Conservation (phyloP, 345 rosid species). For the Rhizophora apiculata region DNA sequence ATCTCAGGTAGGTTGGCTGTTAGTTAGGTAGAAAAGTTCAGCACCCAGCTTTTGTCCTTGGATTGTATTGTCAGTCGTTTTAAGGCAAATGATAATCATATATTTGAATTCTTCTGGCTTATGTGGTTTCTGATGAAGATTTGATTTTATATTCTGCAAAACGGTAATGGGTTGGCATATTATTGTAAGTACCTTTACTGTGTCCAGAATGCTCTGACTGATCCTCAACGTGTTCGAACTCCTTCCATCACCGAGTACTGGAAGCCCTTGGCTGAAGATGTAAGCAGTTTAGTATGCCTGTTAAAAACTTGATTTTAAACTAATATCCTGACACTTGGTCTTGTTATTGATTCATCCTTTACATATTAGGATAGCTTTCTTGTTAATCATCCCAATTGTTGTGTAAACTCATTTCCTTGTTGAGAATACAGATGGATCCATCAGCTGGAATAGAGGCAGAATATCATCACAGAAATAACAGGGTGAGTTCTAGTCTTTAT, state of each 20-base stretch:
- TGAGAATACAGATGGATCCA: conserved; percentile 76
- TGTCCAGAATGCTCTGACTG: conserved; percentile 79
- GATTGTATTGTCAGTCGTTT: too few relatives aligned
- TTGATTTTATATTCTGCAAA: too few relatives aligned
- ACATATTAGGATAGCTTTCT: not conserved
- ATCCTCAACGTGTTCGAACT: conserved; percentile 85
- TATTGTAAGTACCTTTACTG: conserved; percentile 17
- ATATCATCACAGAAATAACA: conserved; percentile 85
- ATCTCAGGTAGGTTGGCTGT: too few relatives aligned
- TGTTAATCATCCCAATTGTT: conserved; percentile 4
- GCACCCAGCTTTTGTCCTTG: too few relatives aligned
- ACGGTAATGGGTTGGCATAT: not conserved
- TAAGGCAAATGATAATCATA: too few relatives aligned
- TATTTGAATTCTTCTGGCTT: too few relatives aligned
- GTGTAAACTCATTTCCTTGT: conserved; percentile 9
- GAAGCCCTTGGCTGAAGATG: conserved; percentile 97
- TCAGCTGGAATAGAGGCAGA: conserved; percentile 91
- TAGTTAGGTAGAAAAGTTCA: too few relatives aligned
- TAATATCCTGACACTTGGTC: not conserved
- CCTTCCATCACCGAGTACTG: conserved; percentile 87
- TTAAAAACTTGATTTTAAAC: not conserved
- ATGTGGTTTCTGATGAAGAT: too few relatives aligned
- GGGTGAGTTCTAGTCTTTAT: conserved; percentile 41
- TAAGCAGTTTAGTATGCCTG: conserved; percentile 34
- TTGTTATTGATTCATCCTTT: not conserved